Percentiles rank a stretch among this genome's conserved stretches.
Conservation (phyloP, 2,329 filamentous ascomycete genomes). For the Mycosphaerella sp. region DNA sequence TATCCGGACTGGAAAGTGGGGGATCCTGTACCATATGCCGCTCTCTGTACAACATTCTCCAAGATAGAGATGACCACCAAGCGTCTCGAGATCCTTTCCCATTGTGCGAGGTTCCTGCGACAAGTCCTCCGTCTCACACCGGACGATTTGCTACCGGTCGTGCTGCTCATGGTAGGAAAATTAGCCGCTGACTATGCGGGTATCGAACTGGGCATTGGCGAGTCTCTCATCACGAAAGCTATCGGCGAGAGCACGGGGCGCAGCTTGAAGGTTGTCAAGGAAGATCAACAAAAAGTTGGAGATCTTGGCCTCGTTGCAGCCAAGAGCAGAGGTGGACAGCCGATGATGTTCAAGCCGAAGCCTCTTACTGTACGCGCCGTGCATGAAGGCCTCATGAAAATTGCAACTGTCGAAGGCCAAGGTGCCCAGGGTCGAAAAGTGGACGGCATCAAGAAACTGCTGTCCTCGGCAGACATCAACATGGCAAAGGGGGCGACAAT, state of each 20-base stretch:
- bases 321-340: conserved; percentile 90
- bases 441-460: conserved; percentile 87
- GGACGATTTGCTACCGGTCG: conserved; percentile 75
- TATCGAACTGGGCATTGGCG: conserved; percentile 95
- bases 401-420: conserved; percentile 79
- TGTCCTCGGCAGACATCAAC: conserved; percentile 80
- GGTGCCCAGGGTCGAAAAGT: conserved; percentile 89
- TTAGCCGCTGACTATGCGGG: conserved; percentile 94
- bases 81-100: conserved; percentile 76
- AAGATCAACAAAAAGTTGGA: conserved; percentile 92
- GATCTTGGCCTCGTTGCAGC: conserved; percentile 91
- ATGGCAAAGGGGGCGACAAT: conserved; percentile 60
- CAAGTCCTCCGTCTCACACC: conserved; percentile 93
- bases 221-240: conserved; percentile 97
- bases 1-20: conserved; percentile 93
- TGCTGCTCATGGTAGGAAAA: conserved; percentile 97
- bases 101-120: conserved; percentile 83
- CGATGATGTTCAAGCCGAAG: conserved; percentile 98
- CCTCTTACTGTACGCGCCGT: conserved; percentile 79
- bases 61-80: conserved; percentile 93
- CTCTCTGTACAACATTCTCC: conserved; percentile 89
- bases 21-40: conserved; percentile 85
- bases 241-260: conserved; percentile 92
- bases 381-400: conserved; percentile 77
- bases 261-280: conserved; percentile 82